Evolutionary conservation across 208 protist species (phyloP).

Genomic region (Leishmania tropica): DNA sequence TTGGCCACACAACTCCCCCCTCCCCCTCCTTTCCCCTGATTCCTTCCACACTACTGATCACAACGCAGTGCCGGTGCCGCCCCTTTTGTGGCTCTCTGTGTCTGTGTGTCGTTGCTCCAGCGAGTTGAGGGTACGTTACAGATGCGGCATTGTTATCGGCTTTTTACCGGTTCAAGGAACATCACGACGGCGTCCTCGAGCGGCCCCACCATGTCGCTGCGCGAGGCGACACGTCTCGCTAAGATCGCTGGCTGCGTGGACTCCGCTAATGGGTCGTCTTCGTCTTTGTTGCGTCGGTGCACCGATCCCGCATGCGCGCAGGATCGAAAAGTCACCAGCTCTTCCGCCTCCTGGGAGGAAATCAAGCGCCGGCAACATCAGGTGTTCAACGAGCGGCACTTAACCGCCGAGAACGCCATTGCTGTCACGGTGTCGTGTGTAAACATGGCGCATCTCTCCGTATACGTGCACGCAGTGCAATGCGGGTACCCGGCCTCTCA

Average conservation of each 20-base stretch:
- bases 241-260: constrained; percentile 5
- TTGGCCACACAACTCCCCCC: not conserved
- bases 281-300: constrained; percentile 7
- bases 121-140: not conserved
- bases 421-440: constrained; percentile 10
- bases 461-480: constrained; percentile 42
- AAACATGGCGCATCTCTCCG: constrained; percentile 61
- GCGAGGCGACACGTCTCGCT: constrained; percentile 13
- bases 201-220: constrained; percentile 6
- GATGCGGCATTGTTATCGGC: not conserved
- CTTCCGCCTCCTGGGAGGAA: constrained; percentile 6
- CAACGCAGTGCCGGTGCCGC: not conserved
- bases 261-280: not conserved
- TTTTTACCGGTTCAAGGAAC: not conserved
- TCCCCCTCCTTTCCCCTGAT: not conserved
- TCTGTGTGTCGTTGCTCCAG: not conserved
- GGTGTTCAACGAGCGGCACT: constrained; percentile 23
- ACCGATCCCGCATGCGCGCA: not conserved
- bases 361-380: constrained; percentile 14
- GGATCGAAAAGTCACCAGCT: not conserved
- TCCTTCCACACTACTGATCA: not conserved
- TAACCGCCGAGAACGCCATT: constrained; percentile 1
- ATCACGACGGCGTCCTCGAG: not conserved
- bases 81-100: too few species aligned
- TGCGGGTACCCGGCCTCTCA: constrained; percentile 37